These are phyloP conservation scores for Talaromyces adpressus DNA, from an alignment of 495 filamentous ascomycete genomes.

Conservation along the genomic window DNA sequence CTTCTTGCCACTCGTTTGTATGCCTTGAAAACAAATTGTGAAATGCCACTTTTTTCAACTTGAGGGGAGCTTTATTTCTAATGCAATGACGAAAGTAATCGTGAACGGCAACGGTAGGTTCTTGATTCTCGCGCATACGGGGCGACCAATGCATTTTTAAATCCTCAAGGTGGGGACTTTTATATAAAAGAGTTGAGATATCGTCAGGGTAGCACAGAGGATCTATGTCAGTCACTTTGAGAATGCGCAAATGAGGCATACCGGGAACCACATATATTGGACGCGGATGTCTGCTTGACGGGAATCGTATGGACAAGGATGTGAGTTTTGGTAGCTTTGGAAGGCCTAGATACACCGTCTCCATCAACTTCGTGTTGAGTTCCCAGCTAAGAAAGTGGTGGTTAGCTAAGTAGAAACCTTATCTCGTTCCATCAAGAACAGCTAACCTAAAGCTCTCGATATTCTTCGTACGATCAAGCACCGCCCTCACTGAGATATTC, in stretches of 20 bases:
- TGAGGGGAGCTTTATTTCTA: conserved; percentile 33
- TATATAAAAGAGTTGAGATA: conserved; percentile 47
- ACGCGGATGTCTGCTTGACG: conserved; percentile 47
- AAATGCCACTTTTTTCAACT: conserved; percentile 41
- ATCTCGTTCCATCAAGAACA: background rate
- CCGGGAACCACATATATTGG: conserved; percentile 52
- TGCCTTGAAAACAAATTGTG: conserved; percentile 54
- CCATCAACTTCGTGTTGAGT: conserved; percentile 55
- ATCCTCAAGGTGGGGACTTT: conserved; percentile 45
- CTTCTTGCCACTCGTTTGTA: conserved; percentile 31
- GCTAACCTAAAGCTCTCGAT: conserved; percentile 44
- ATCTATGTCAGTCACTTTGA: conserved; percentile 54
- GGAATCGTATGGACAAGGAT: conserved; percentile 49
- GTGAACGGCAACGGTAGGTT: conserved; percentile 47
- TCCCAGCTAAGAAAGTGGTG: conserved; percentile 40
- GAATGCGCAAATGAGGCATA: conserved; percentile 44
- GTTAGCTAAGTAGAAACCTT: background rate
- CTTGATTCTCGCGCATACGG: conserved; percentile 52
- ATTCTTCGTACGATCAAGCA: conserved; percentile 50
- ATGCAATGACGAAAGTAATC: conserved; percentile 51
- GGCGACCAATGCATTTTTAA: conserved; percentile 55
- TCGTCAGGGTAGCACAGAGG: conserved; percentile 61
- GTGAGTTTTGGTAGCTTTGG: conserved; percentile 41
- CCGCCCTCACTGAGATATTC: conserved; percentile 51
- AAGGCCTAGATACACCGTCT: conserved; percentile 50